phyloP scores from a whole-genome alignment of 2,329 filamentous ascomycete genomes.

The Aspergillus novofumigatus region DNA sequence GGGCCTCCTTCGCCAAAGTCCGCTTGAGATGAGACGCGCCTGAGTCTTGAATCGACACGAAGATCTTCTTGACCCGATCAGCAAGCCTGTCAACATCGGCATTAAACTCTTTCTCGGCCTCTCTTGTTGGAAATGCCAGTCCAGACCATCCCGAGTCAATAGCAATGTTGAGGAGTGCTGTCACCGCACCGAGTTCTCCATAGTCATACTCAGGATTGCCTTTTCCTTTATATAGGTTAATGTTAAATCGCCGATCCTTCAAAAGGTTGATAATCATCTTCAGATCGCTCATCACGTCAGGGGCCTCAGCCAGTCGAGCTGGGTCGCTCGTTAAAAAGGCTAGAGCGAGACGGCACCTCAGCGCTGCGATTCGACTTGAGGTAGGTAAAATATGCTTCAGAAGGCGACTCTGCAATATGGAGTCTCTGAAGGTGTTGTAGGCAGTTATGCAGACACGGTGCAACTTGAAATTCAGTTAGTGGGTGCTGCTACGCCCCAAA shows the following conservation, averaged over 20 bases:
- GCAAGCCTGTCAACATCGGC: constrained; percentile 64
- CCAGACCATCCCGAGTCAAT: constrained; percentile 60
- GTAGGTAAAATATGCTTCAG: constrained; percentile 38
- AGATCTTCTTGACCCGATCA: constrained; percentile 53
- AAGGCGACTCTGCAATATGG: constrained; percentile 37
- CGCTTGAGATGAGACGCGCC: constrained; percentile 68
- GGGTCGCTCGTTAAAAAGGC: constrained; percentile 32
- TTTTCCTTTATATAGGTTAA: constrained; percentile 24
- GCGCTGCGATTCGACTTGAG: constrained; percentile 31
- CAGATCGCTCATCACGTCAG: constrained; percentile 26
- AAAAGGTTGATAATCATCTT: constrained; percentile 26
- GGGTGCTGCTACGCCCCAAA: not conserved
- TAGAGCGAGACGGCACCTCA: constrained; percentile 39
- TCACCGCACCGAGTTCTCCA: constrained; percentile 59
- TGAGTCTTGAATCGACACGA: constrained; percentile 64
- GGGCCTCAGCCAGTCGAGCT: constrained; percentile 22
- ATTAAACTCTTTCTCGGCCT: constrained; percentile 59
- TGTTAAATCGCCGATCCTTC: constrained; percentile 30
- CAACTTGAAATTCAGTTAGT: constrained; percentile 21
- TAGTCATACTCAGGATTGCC: constrained; percentile 52
- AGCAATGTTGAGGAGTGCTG: constrained; percentile 68
- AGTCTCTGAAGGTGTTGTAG: constrained; percentile 35
- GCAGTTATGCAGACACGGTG: constrained; percentile 22
- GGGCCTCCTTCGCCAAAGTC: constrained; percentile 70
- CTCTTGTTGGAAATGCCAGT: constrained; percentile 27